Evolutionary conservation across 2,329 filamentous ascomycete species (phyloP), one percentile per base, ranked within the genome.

Genomic region (Colletotrichum sp.): DNA sequence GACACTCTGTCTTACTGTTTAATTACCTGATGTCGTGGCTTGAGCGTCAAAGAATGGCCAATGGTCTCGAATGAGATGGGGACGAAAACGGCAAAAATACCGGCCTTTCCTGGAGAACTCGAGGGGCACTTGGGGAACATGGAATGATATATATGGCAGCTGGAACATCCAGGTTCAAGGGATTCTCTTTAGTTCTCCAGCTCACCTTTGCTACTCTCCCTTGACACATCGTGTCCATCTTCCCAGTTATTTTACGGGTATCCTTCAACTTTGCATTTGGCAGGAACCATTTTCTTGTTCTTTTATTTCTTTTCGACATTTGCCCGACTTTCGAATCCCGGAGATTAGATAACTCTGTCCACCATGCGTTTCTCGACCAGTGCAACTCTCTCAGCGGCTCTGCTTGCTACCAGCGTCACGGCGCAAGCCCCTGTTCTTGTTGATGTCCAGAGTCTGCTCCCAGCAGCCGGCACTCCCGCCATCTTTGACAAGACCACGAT

Each of bases 11-110:
- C 68, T 70, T 32, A 21, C 12, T 49, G 68, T 70, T 70, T 34
- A 44, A 70, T 70, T 70, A 63, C n/a, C 36, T 70, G 57, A 63
- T 63, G 68, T 63, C 24, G 68, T 70, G 57, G 57, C 57, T 63
- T 70, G 36, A 26, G 57, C 36, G 21, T 63, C 68, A 62, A 70
- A 70, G 68, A 70, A 70, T 70, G 68, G 13, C 3, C 57, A 63
- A 24, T 26, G 55, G 57, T 34, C 68, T 70, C 57, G n/a, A 52
- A 34, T 70, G 7, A 28, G 18, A 32, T 32, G 16, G 24, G 32
- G 36, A 63, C 36, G 68, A 62, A 70, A 62, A 34, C 68, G 57
- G 68, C 24, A 52, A 32, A 15, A 32, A 10, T 63, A 16, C 68
- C 57, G 57, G 30, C 28, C 36, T 26, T 24, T 21, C 49, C 6